Base-by-base conservation (phyloP, 2,329 filamentous ascomycete species). In the Pseudogymnoascus sp. region DNA sequence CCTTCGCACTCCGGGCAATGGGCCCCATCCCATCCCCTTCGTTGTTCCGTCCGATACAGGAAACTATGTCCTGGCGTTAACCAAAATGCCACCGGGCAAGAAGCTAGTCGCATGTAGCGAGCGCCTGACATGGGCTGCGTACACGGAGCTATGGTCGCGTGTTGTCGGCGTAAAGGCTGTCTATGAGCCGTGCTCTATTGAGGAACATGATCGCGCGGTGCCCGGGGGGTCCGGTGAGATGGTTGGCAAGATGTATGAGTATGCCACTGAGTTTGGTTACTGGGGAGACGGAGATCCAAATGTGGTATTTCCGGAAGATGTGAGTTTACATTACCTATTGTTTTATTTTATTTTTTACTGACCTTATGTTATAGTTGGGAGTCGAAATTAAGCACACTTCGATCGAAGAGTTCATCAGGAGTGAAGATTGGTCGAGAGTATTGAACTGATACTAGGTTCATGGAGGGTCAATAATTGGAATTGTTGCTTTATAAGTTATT, bases 221-320 rank as follows among this genome's bases (percentile, higher is more conserved):
- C 64, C 66, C 14, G 64, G 66, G 2, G 68, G 12, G 47, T 71
- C 36, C 64, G 71, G 57, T 38, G 61, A 61, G 73, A 74, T 58
- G 60, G 72, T 9, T 30, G 67, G 62, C 1, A 68, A 72, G 37
- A 72, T 70, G 64, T 69, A 67, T 41, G 57, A 65, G 61, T 74
- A 72, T 39, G 67, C 71, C 25, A 65, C 68, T 20, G 66, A 71
- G 39, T 72, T 67, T 63, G 71, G 72, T 2, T 74, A 72, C 54
- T 68, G 72, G 62, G 71, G 71, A 1, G 25, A 50, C 2, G 63
- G 69, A 1, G 72, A 75, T 61, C 66, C 68, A 6, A 65, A 65
- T 39, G 65, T 73, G 6, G 63, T 74, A 2, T 68, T 70, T 63
- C 70, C 71, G 33, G 60, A 41, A 20, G 60, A 67, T 61, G 64